Conservation (phyloP, 345 rosid genomes). For the Salix arbutifolia region DNA sequence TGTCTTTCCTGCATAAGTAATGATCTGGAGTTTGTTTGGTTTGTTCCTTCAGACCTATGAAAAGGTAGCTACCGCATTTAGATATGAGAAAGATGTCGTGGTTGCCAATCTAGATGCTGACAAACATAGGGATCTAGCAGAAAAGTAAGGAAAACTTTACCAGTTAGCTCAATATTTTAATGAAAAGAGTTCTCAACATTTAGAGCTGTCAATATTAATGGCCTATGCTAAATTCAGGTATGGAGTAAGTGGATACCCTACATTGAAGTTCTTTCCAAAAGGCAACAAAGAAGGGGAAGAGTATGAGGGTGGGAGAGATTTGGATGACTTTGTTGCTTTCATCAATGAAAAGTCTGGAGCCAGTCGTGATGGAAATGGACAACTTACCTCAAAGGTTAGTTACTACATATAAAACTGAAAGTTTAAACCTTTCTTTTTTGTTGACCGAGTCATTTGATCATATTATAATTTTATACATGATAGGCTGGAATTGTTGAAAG, state of each 20-base stretch:
- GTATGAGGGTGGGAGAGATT: conserved; percentile 83
- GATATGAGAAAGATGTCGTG: conserved; percentile 69
- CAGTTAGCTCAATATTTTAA: background rate
- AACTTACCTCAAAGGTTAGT: conserved; percentile 69
- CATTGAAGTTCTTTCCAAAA: conserved; percentile 84
- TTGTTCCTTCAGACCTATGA: conserved; percentile 57
- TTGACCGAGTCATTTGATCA: background rate
- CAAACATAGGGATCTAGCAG: conserved; percentile 65
- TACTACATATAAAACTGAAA: background rate
- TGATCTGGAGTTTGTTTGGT: conserved; percentile 9
- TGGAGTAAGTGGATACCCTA: conserved; percentile 92
- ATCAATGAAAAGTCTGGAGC: conserved; percentile 81
- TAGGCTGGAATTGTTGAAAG: conserved; percentile 88
- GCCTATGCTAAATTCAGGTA: conserved; percentile 38
- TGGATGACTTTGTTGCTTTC: conserved; percentile 82
- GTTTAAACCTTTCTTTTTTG: background rate
- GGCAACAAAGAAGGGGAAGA: conserved; percentile 93
- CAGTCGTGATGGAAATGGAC: conserved; percentile 84
- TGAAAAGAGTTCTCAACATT: background rate
- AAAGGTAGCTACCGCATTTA: conserved; percentile 83
- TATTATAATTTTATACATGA: background rate
- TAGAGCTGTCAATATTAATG: background rate
- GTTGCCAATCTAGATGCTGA: conserved; percentile 95
- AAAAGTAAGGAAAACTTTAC: conserved; percentile 51
- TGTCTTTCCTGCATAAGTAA: background rate